These are phyloP conservation scores for Imleria badia DNA, from an alignment of 768 basidiomycete species.

Conservation along the genomic window DNA sequence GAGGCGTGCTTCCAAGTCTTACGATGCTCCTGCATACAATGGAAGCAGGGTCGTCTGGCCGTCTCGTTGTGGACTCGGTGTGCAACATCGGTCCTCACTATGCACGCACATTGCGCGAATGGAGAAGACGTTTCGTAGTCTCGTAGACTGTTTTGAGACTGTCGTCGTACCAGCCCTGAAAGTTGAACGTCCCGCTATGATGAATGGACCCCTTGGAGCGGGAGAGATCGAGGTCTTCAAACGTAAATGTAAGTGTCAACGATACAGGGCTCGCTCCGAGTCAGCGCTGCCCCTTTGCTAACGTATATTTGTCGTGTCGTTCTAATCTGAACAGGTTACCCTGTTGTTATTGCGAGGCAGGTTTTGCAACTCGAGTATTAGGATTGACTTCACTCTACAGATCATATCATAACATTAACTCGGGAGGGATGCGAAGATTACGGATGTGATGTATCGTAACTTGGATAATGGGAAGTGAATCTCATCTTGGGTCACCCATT, in stretches of 20 bases:
- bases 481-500: conserved; percentile 20
- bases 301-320: not conserved
- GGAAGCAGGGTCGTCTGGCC: not conserved
- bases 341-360: not conserved
- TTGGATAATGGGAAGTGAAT: not conserved
- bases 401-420: not conserved
- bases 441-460: conserved; percentile 43
- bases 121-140: not conserved
- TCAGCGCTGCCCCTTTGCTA: not conserved
- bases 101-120: not conserved
- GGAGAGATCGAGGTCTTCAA: not conserved
- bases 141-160: not conserved
- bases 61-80: not conserved
- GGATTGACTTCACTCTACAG: not conserved
- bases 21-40: not conserved
- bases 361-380: not conserved
- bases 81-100: not conserved
- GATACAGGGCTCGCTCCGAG: not conserved
- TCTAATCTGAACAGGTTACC: not conserved
- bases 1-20: not conserved
- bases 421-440: conserved; percentile 30
- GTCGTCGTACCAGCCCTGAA: not conserved
- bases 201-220: not conserved
- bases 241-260: not conserved
- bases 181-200: not conserved